Conservation (phyloP, 2,329 filamentous ascomycete species). For the Zymoseptoria crescenta region DNA sequence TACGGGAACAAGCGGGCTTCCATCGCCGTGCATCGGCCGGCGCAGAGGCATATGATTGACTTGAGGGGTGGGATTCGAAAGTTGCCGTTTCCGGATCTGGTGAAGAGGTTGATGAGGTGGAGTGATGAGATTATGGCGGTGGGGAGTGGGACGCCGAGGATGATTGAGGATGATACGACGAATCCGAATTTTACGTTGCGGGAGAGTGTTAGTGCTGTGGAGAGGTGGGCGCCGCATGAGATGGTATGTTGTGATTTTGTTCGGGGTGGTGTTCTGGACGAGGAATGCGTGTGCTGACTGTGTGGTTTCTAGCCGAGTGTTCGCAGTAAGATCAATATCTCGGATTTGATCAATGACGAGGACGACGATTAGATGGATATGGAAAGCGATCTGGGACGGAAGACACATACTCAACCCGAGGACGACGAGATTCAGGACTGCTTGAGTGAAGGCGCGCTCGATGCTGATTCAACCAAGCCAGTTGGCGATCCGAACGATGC, state of each 20-base stretch:
- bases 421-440: not conserved
- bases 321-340: constrained; percentile 23
- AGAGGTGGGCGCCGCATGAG: constrained; percentile 25
- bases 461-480: no score
- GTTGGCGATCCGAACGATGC: no score
- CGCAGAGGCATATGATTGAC: constrained; percentile 28
- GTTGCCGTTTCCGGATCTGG: constrained; percentile 25
- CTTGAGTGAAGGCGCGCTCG: no score
- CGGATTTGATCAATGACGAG: constrained; percentile 21
- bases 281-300: not conserved
- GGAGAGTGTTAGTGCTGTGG: constrained; percentile 24
- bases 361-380: not conserved
- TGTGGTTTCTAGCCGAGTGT: constrained; percentile 11
- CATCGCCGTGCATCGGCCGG: constrained; percentile 25
- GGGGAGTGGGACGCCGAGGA: constrained; percentile 22
- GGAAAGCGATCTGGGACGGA: not conserved
- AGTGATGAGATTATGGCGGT: constrained; percentile 28
- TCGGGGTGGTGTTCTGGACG: not conserved
- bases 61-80: constrained; percentile 27
- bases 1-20: constrained; percentile 28
- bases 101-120: constrained; percentile 29
- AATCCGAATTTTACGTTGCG: constrained; percentile 19
- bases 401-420: not conserved
- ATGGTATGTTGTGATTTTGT: constrained; percentile 5
- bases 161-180: constrained; percentile 25